Evolutionary conservation across 805 yeast species (phyloP), one percentile per base, ranked within the genome.

Genomic region (Saitoella complicata): DNA sequence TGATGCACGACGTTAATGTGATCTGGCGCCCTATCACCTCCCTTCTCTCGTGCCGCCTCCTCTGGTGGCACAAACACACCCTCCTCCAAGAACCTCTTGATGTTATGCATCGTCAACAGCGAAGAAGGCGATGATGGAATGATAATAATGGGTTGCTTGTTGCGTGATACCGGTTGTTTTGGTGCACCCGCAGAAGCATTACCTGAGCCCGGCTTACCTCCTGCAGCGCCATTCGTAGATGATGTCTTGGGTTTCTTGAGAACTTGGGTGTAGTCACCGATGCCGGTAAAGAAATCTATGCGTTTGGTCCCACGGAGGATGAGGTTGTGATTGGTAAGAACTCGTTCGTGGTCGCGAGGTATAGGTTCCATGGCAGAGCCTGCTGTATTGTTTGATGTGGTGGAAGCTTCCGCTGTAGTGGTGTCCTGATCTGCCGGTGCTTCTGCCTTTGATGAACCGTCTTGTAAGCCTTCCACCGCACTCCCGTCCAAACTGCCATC

Each of bases 71-170:
- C 78, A 41, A 72, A 68, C 51, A 75, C 63, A 4, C 95, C 93
- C 8, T 76, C 70, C 59, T 83, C 85, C 51, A 91, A 62, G 52
- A 82, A 81, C 42, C 70, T 67, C 61, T 77, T 76, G 40, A 78
- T 73, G 55, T 81, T 80, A 32, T 70, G 57, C 70, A 79, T 69
- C 6, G 79, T 75, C 42, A 82, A 53, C 29, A 82, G 62, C 0
- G 87, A 72, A 4, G 88, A 77, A 0, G 91, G 82, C 6, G 91
- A 77, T 4, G 94, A 88, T 9, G 91, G 80, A 31, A 82, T 65
- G 38, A 82, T 60, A 46, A 82, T 79, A 52, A 82, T 80, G 29
- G 93, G 93, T 49, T 76, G 83, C 73, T 76, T 44, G 7, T 45
- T 33, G 12, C 44, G 9, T 3, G 42, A 13, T 7, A 44, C 32